Base-by-base conservation (phyloP, 352 stramenopile genomes). In the Nothophytophthora sp. region DNA sequence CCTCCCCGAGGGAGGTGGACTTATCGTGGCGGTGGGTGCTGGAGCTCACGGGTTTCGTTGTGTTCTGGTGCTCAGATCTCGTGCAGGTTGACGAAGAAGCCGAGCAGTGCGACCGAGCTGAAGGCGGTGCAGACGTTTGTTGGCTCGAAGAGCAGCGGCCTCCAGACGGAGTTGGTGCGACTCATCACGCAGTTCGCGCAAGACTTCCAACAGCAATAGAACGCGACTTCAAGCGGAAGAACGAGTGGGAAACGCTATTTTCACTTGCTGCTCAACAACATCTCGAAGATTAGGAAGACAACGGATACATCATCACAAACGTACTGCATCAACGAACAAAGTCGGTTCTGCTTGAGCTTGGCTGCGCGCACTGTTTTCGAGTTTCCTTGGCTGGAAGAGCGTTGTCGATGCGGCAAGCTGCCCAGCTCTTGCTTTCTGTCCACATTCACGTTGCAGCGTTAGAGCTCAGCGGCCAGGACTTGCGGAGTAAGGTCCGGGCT, bases 141-240 rank as follows among this genome's bases (percentile, higher is more conserved):
- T 5, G 62, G 46, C 2, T 65, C 60, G 32, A 65, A 70, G 30
- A 65, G 56, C 18, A 76, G 66, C 4, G 77, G 75, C 2, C 51
- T 92, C 19, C 74, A 90, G 50, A 77, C 82, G 54, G 76, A 92
- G 45, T 55, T 90, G 18, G 27, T 87, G 40, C 77, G 76, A 44
- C 45, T 90, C 29, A 67, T 92, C 18, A 51, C 55, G 15, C 55
- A 79, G 16, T 92, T 92, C 30, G 60, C 64, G 22, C 65, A 50
- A 29, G 79, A 88, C 23, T 92, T 89, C 53, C 75, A 88, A 40
- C 56, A 73, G 38, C 81, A 86, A 73, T 92, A 85, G 55, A 73
- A 58, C 50, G 34, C 43, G 38, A 34, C 37, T 46, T 15, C 22
- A 50, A 63, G 36, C 33, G 28, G 27, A 18, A 16, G 37, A 45